Percentiles rank a stretch among this genome's conserved stretches.
phyloP scores from a whole-genome alignment of 306 rosid species.

The Corylus americana region DNA sequence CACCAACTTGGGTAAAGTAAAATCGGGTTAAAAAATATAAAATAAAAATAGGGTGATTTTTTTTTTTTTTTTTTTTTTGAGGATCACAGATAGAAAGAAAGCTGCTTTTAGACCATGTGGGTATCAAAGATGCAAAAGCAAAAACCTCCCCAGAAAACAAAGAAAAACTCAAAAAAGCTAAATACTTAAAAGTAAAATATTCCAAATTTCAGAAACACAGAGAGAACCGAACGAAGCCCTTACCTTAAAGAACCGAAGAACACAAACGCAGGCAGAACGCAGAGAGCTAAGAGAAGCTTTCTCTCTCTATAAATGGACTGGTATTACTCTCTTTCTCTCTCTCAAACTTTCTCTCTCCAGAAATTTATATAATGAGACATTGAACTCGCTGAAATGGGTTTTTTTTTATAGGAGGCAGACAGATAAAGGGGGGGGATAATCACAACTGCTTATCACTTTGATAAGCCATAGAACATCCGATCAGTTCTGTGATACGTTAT shows the following conservation, averaged over 20 bases:
- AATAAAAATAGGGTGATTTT: constrained; percentile 20
- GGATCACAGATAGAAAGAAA: constrained; percentile 55
- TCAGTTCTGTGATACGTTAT: fast-evolving
- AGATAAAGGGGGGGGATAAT: constrained; percentile 51
- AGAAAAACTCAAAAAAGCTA: constrained; percentile 36
- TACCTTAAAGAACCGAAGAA: constrained; percentile 61
- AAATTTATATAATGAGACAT: constrained; percentile 43
- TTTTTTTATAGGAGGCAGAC: constrained; percentile 62
- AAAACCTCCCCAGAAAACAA: constrained; percentile 35
- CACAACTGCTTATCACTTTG: fast-evolving
- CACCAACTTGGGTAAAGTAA: constrained; percentile 26
- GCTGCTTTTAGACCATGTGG: constrained; percentile 62
- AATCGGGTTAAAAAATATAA: constrained; percentile 35
- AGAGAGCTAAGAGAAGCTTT: constrained; percentile 42
- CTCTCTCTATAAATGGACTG: constrained; percentile 62
- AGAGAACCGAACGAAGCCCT: constrained; percentile 35
- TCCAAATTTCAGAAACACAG: constrained; percentile 42
- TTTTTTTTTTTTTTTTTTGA: constrained; percentile 36
- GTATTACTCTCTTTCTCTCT: constrained; percentile 22
- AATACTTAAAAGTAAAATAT: constrained; percentile 47
- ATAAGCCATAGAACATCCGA: not conserved
- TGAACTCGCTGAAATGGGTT: constrained; percentile 65
- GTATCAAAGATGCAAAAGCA: constrained; percentile 73
- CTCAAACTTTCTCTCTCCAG: constrained; percentile 46
- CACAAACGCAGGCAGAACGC: constrained; percentile 36